Percentiles rank a stretch among this genome's conserved stretches.
Evolutionary conservation across 129 eudicot genomes (phyloP).

Genomic region (Helianthus annuus): HanXRQr2.0-SUNRISE NC_035441.2:104787367-104787866

Average conservation of each 20-base stretch:
- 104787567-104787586: conserved; percentile 5
- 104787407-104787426: too few relatives aligned
- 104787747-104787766: conserved; percentile 49
- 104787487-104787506: conserved; percentile 16
- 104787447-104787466: not conserved
- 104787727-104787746: conserved; percentile 65
- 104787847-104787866: not conserved
- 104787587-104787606: conserved; percentile 31
- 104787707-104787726: conserved; percentile 35
- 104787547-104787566: conserved; percentile 1
- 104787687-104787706: conserved; percentile 41
- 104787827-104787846: not conserved
- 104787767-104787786: conserved; percentile 56
- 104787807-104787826: not conserved
- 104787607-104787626: conserved; percentile 46
- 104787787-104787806: not conserved
- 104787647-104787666: conserved; percentile 44
- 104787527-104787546: not conserved
- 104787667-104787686: conserved; percentile 48
- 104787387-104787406: too few relatives aligned
- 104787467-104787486: conserved; percentile 4
- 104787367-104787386: too few relatives aligned
- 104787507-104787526: not conserved
- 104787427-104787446: not conserved
- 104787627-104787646: conserved; percentile 42